phyloP scores from a whole-genome alignment of 768 basidiomycete species.

The Lentinula sp. region DNA sequence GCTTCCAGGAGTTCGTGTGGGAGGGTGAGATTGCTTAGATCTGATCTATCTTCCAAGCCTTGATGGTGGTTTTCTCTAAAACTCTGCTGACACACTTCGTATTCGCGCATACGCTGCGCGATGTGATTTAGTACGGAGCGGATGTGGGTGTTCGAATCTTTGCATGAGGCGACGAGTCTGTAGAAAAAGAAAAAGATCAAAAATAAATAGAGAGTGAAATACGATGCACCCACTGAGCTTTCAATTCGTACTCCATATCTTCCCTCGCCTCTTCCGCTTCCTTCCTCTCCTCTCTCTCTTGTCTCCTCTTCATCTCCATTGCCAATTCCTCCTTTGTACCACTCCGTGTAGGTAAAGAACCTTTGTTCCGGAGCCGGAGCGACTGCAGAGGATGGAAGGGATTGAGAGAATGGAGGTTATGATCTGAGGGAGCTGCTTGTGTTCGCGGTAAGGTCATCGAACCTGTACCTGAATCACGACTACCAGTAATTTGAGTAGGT shows the following conservation, averaged over 20 bases:
- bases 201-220: slow-evolving; percentile 1
- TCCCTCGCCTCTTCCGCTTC: slow-evolving; percentile 43
- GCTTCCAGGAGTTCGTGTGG: slow-evolving; percentile 68
- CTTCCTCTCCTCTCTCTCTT: slow-evolving; percentile 36
- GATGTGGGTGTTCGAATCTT: slow-evolving; percentile 58
- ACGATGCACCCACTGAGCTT: slow-evolving; percentile 38
- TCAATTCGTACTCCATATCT: slow-evolving; percentile 52
- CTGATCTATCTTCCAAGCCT: background rate
- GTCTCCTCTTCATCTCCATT: slow-evolving; percentile 27
- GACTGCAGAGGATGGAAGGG: no score
- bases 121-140: slow-evolving; percentile 66
- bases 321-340: slow-evolving; percentile 7
- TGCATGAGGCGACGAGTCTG: slow-evolving; percentile 57
- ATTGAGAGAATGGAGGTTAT: no score
- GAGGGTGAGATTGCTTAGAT: slow-evolving; percentile 27
- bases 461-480: no score
- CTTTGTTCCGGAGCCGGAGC: slow-evolving; percentile 8
- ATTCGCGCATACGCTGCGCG: slow-evolving; percentile 56
- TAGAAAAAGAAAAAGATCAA: slow-evolving; percentile 1
- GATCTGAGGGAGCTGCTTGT: no score
- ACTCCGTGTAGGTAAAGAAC: slow-evolving; percentile 16
- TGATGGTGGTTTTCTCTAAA: slow-evolving; percentile 36
- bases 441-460: no score
- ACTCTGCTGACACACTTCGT: slow-evolving; percentile 51
- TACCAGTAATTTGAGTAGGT: no score